phyloP scores from a whole-genome alignment of 164 flowering plant genomes.

The Dillenia suffruticosa region DNA sequence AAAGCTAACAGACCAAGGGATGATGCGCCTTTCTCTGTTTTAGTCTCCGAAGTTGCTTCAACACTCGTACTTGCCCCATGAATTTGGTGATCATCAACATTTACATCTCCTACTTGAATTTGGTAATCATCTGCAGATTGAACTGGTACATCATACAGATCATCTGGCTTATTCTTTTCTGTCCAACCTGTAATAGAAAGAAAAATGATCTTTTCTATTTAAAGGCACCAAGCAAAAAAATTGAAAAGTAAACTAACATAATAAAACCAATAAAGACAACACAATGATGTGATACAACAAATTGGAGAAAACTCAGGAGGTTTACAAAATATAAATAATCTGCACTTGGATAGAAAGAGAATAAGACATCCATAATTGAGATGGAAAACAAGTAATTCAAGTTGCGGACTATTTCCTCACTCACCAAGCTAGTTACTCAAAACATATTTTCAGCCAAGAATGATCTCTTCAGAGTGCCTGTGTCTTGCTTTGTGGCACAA shows the following conservation, averaged over 20 bases:
- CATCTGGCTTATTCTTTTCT: constrained; percentile 27
- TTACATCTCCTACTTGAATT: constrained; percentile 26
- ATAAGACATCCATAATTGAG: too few species aligned
- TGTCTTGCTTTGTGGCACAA: too few species aligned
- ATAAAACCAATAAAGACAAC: too few species aligned
- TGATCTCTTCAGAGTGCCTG: too few species aligned
- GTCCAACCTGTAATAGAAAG: constrained; percentile 28
- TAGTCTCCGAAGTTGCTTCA: constrained; percentile 25
- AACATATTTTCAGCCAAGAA: too few species aligned
- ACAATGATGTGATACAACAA: too few species aligned
- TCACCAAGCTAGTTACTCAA: too few species aligned
- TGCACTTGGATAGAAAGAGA: too few species aligned
- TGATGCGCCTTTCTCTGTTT: constrained; percentile 30
- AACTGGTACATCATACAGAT: constrained; percentile 46
- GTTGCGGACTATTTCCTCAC: too few species aligned
- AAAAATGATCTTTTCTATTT: background rate
- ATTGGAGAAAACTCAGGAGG: too few species aligned
- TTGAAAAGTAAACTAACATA: background rate
- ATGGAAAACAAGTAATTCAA: too few species aligned
- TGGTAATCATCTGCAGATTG: constrained; percentile 29
- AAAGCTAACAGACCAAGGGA: constrained; percentile 79
- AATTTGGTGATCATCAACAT: constrained; percentile 20
- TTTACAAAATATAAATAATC: too few species aligned
- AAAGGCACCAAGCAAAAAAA: background rate
- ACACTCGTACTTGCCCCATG: constrained; percentile 24